Evolutionary conservation across 352 stramenopile genomes (phyloP).

Genomic region (Phytophthora pisi): DNA sequence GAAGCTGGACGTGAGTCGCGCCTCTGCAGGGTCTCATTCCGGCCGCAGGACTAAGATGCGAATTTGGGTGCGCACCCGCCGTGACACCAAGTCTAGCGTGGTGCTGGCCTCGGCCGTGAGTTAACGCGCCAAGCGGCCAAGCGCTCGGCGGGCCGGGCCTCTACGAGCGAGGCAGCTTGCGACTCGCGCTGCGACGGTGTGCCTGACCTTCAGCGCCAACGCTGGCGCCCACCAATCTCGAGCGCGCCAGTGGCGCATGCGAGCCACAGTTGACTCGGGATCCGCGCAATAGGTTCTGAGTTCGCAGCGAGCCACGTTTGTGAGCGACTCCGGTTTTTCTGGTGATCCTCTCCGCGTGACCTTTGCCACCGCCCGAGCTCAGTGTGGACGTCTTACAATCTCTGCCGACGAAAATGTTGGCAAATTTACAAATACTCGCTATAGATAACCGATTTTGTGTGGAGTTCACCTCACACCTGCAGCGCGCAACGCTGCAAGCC

Average conservation of each 20-base stretch:
- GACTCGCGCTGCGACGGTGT: no score
- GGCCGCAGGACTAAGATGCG: slow-evolving; percentile 29
- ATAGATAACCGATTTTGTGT: background rate
- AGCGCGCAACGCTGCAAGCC: no score
- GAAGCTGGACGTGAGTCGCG: slow-evolving; percentile 20
- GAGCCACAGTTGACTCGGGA: slow-evolving; percentile 7
- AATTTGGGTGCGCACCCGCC: slow-evolving; percentile 23
- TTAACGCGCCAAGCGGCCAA: slow-evolving; percentile 19
- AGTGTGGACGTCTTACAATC: background rate
- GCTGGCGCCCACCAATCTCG: background rate
- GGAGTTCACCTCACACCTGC: no score
- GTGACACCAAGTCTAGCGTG: slow-evolving; percentile 33
- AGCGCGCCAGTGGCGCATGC: slow-evolving; percentile 12
- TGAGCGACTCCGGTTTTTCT: slow-evolving; percentile 16
- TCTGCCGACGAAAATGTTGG: slow-evolving; percentile 21
- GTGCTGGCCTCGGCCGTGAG: slow-evolving; percentile 15
- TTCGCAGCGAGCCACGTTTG: slow-evolving; percentile 11
- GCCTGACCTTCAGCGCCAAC: no score
- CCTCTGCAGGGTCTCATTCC: slow-evolving; percentile 20
- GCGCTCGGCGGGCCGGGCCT: slow-evolving; percentile 4
- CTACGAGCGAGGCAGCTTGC: no score
- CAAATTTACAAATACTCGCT: slow-evolving; percentile 10
- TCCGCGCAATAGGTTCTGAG: slow-evolving; percentile 23
- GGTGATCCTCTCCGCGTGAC: slow-evolving; percentile 14
- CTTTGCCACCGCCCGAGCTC: background rate